Base-by-base conservation (phyloP, 2,329 filamentous ascomycete genomes). In the Diplodia sapinea region DNA sequence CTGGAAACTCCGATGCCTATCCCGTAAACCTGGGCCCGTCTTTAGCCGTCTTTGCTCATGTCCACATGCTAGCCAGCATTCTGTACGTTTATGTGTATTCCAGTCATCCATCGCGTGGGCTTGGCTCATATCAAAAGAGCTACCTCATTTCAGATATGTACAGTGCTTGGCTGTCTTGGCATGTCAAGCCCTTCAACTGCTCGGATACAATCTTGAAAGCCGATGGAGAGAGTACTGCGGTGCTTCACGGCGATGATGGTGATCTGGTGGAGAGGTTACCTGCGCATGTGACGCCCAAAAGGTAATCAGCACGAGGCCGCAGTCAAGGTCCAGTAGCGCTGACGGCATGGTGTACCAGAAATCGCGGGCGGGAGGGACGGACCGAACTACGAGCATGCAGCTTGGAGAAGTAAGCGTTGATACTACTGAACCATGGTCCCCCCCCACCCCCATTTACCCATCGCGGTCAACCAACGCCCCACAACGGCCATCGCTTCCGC, bases 1-100 rank as follows among this genome's bases (percentile, higher is more conserved):
- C n/a, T 63, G 29, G 59, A 63, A n/a, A 62, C 26, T 20, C 57
- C 57, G 4, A 50, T 62, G 57, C 49, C 26, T 17, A 62, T 62
- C 15, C 15, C 38, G 9, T 49, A 31, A 59, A 23, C 29, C 11
- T 23, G 2, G 17, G 20, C 13, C 36, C 4, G 31, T 29, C n/a
- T 20, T 57, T 36, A 13, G 33, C 23, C 20, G 33, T 12, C 52
- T 5, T 29, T 52, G n/a, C n/a, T 55, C 29, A 6, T 55, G 8
- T 31, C 15, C 31, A 11, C 17, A n/a, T 20, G 8, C 13, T 7
- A 15, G 36, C 54, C 7, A 9, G n/a, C 17, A 47, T 47, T 17
- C 43, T 47, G 43, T 47, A 47, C 7, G 17, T 47, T 47, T 47
- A 20, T 4, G 40, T n/a, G 6, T n/a, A n/a, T 11, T n/a, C 12